Base-by-base conservation (phyloP, 768 basidiomycete genomes). In the Boletus rubropictus region DNA sequence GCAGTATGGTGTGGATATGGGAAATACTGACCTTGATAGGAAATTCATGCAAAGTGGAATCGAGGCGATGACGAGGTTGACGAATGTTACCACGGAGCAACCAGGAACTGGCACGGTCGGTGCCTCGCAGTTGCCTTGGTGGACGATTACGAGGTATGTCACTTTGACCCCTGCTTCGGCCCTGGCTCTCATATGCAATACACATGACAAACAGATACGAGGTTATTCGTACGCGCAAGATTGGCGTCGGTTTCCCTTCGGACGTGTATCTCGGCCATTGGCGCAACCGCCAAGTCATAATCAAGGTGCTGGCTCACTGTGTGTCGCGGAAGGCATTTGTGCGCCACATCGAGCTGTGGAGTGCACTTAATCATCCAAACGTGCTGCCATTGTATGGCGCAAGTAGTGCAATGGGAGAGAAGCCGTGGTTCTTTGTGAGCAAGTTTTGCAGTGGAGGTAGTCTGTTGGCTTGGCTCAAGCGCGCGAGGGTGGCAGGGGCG, bases 341-440 rank as follows among this genome's bases (percentile, higher is more conserved):
- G 18, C 77, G 76, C 44, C 83, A 89, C 61, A 76, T 84, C 20
- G 74, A 73, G 39, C 79, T 86, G 5, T 92, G 90, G 90, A 78
- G 81, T 51, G 68, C 65, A 4, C 72, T 93, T 9, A 67, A 64
- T 46, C 89, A 90, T 57, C 73, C 76, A 10, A 80, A 87, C 54
- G 82, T 93, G 4, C 69, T 91, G 36, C 75, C 79, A 53, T 72
- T 93, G 21, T 82, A 78, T 51, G 90, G 89, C 1, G 90, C 90
- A 10, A 87, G 84, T 22, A 85, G 82, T 55, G 74, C 85, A 0
- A 70, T 72, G 7, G 78, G 79, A 20, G 80, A 83, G 34, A 78
- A 80, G 11, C 87, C 86, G 11, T 89, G 81, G 80, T 88, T 86
- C 68, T 76, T 86, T 42, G 87, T 93, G 39, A 82, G 81, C 56